Evolutionary conservation across 441 rosid species (phyloP).

Genomic region (Brassica hybrid): DNA sequence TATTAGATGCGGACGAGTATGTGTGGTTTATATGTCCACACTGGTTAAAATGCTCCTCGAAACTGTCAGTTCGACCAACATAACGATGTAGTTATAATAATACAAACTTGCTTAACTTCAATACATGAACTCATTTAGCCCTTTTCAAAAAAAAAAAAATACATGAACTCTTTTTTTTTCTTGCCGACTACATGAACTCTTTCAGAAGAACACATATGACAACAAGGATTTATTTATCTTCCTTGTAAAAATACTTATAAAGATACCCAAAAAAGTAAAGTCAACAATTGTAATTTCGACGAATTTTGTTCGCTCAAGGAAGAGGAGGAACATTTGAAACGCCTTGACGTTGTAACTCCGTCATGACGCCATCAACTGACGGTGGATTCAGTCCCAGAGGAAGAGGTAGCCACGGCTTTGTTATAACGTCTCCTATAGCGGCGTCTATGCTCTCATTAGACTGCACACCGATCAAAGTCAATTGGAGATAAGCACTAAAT

Average conservation of each 20-base stretch:
- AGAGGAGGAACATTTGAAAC: constrained; percentile 54
- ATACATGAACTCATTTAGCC: constrained; percentile 20
- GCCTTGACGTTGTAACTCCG: constrained; percentile 86
- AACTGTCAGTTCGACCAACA: neutral
- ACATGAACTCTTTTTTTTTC: no score
- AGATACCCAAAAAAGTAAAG: constrained; percentile 3
- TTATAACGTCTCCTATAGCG: constrained; percentile 80
- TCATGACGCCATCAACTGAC: constrained; percentile 67
- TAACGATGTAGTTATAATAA: neutral
- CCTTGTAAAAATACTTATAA: constrained; percentile 35
- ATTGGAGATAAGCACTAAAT: neutral
- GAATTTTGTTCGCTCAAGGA: constrained; percentile 31
- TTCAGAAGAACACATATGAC: constrained; percentile 11
- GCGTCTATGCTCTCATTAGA: constrained; percentile 85
- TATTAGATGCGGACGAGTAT: neutral
- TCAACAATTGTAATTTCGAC: constrained; percentile 30
- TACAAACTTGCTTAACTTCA: constrained; percentile 16
- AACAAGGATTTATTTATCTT: constrained; percentile 30
- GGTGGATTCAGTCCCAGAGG: constrained; percentile 93
- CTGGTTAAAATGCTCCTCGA: neutral
- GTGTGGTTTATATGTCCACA: neutral
- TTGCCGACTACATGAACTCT: constrained; percentile 9
- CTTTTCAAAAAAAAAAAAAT: no score
- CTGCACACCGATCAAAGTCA: constrained; percentile 45
- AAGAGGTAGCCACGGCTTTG: constrained; percentile 89